Evolutionary conservation across 345 rosid species (phyloP).

Genomic region (Durio zibethinus): DNA sequence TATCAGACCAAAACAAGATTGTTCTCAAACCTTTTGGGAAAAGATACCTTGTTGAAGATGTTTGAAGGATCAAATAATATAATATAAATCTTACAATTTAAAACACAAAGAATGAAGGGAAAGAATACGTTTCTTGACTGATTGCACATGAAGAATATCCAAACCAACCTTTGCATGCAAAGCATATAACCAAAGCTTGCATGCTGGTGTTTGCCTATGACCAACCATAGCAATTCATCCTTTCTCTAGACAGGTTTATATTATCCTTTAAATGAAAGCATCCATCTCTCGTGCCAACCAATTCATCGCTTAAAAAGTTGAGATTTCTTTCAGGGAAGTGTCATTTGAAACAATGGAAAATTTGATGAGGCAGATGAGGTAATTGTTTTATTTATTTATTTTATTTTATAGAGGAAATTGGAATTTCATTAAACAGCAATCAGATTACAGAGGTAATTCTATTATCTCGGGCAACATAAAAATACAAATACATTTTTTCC

Average conservation of each 20-base stretch:
- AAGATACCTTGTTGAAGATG: not conserved
- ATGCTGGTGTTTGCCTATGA: slow-evolving; percentile 19
- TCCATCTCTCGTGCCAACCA: not conserved
- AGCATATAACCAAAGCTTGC: slow-evolving; percentile 36
- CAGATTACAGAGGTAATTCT: not conserved
- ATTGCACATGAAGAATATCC: slow-evolving; percentile 2
- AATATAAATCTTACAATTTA: not conserved
- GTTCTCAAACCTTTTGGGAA: not conserved
- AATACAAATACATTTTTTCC: no score
- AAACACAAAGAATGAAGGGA: not conserved
- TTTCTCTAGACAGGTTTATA: slow-evolving; percentile 3
- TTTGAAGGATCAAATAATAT: not conserved
- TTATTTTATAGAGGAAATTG: not conserved
- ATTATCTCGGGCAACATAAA: not conserved
- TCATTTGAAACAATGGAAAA: slow-evolving; percentile 27
- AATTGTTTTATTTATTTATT: not conserved
- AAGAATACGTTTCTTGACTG: slow-evolving; percentile 38
- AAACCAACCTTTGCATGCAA: slow-evolving; percentile 35
- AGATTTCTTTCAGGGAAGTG: not conserved
- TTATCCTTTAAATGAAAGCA: slow-evolving; percentile 29
- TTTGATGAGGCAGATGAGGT: slow-evolving; percentile 39
- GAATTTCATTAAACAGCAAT: not conserved
- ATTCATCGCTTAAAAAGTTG: slow-evolving; percentile 4
- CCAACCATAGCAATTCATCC: not conserved
- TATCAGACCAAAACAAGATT: slow-evolving; percentile 1